Evolutionary conservation across 352 stramenopile species (phyloP), one percentile per base, ranked within the genome.

Genomic region (Pseudoperonospora humuli): DNA sequence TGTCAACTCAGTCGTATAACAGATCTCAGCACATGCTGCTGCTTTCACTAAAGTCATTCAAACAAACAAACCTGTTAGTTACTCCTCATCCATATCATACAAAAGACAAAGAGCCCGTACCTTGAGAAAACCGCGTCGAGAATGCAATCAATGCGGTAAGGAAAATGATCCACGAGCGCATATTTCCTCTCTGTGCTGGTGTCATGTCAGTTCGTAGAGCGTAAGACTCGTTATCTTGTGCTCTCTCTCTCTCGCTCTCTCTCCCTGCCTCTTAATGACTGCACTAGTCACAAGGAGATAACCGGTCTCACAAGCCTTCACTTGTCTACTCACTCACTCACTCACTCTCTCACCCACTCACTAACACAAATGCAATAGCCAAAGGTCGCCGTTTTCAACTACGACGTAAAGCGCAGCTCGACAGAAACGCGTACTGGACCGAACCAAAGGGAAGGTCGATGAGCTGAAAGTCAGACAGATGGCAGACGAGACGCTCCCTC

Each of bases 1-100:
- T 21, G 55, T 65, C 13, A 74, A n/a, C 8, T 52, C 45, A 2
- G 51, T 67, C 20, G 54, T 65, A 20, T 61, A 65, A 48, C 69
- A 81, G 31, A 81, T 64, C 3, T 41, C 3, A 0, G 45, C 35
- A 37, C 68, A 80, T 3, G 44, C 44, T 18, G 44, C 57, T 0
- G 56, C 57, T 1, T 61, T 37, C 31, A 65, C 57, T 66, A 20
- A 27, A 33, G 41, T 29, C 45, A 29, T 38, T n/a, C 18, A 18
- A 39, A 32, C 35, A 40, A 28, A 43, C 19, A 33, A 20, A 23
- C 23, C 7, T 26, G 23, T 7, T 26, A 26, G 4, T 7, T 7
- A 10, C 7, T 28, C 7, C 3, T 13, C 0, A 28, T 2, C 24
- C 13, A 28, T 7, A 11, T 13, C 7, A 10, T 11, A 28, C 24